Conservation (phyloP, 2,329 filamentous ascomycete genomes). For the Ophiostoma himal-ulmi region DNA sequence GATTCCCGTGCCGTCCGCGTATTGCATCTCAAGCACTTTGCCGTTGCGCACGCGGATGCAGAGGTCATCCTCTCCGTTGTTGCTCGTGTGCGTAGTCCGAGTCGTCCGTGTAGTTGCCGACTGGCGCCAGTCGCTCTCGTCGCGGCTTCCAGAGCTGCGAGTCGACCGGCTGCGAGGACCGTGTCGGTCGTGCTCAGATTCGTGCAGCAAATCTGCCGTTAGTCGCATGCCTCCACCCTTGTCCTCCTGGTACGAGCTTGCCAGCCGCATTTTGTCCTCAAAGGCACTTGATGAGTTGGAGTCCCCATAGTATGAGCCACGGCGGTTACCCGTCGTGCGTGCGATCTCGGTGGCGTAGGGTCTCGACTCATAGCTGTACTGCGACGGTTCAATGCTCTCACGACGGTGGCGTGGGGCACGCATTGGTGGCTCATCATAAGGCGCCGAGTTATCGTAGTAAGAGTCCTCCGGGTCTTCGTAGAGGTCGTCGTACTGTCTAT, state of each 20-base stretch:
- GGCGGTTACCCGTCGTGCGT: conserved; percentile 27
- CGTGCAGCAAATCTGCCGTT: conserved; percentile 52
- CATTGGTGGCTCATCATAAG: conserved; percentile 30
- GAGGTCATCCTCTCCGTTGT: conserved; percentile 56
- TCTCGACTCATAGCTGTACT: conserved; percentile 34
- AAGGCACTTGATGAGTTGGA: conserved; percentile 34
- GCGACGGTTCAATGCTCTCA: conserved; percentile 35
- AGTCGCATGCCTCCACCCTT: conserved; percentile 44
- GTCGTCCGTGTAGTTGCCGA: conserved; percentile 59
- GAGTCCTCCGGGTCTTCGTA: conserved; percentile 33
- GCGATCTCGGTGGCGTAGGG: conserved; percentile 40
- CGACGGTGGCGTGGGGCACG: conserved; percentile 28
- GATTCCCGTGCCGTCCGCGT: conserved; percentile 54
- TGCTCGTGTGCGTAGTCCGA: conserved; percentile 39
- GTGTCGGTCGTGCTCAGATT: conserved; percentile 41
- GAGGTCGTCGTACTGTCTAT: conserved; percentile 34
- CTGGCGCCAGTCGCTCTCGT: conserved; percentile 58
- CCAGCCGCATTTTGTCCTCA: conserved; percentile 41
- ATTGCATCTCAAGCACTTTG: conserved; percentile 46
- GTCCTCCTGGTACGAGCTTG: conserved; percentile 49
- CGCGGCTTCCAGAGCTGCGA: conserved; percentile 54
- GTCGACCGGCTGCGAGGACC: conserved; percentile 51
- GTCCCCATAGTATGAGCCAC: conserved; percentile 39
- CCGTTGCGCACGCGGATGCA: conserved; percentile 52
- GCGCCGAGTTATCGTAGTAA: conserved; percentile 37